phyloP scores from a whole-genome alignment of 2,329 filamentous ascomycete genomes.

The Colletotrichum caudatum region DNA sequence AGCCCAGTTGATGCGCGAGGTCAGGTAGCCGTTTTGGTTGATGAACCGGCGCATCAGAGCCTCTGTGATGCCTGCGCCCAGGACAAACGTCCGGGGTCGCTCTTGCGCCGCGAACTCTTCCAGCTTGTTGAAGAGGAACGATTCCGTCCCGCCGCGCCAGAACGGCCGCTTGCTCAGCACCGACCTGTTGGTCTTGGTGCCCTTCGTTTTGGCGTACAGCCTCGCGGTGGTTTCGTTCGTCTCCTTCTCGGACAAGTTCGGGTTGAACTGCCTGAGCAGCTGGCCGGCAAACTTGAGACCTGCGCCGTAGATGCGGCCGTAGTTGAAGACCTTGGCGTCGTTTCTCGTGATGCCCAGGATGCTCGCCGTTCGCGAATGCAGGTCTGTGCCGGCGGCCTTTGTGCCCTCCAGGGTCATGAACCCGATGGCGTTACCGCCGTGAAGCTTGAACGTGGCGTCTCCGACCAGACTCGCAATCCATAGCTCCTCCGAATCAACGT shows the following conservation, averaged over 20 bases:
- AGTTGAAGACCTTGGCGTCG: slow-evolving; percentile 98
- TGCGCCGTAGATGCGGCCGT: slow-evolving; percentile 98
- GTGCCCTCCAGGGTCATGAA: slow-evolving; percentile 99
- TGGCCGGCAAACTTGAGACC: slow-evolving; percentile 93
- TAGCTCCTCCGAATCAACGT: slow-evolving; percentile 96
- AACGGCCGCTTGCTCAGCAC: slow-evolving; percentile 80
- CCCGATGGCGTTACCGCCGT: slow-evolving; percentile 96
- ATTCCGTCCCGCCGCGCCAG: slow-evolving; percentile 97
- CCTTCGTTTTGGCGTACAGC: slow-evolving; percentile 91
- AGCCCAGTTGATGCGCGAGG: slow-evolving; percentile 97
- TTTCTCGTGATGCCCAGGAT: slow-evolving; percentile 96
- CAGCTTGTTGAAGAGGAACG: slow-evolving; percentile 97
- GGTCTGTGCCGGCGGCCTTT: slow-evolving; percentile 91
- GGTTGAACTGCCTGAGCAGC: slow-evolving; percentile 93
- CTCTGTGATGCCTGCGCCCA: slow-evolving; percentile 96
- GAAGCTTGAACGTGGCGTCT: slow-evolving; percentile 92
- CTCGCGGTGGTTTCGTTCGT: slow-evolving; percentile 81
- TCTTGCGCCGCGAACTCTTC: slow-evolving; percentile 99
- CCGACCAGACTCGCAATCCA: slow-evolving; percentile 98
- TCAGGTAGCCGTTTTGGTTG: slow-evolving; percentile 91
- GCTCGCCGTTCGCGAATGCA: slow-evolving; percentile 91
- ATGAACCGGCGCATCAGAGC: slow-evolving; percentile 91
- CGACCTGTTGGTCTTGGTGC: slow-evolving; percentile 83
- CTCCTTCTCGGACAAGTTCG: slow-evolving; percentile 80
- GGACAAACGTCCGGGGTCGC: slow-evolving; percentile 86